Evolutionary conservation across 768 basidiomycete genomes (phyloP).

Genomic region (Hygrocybe punicea): DNA sequence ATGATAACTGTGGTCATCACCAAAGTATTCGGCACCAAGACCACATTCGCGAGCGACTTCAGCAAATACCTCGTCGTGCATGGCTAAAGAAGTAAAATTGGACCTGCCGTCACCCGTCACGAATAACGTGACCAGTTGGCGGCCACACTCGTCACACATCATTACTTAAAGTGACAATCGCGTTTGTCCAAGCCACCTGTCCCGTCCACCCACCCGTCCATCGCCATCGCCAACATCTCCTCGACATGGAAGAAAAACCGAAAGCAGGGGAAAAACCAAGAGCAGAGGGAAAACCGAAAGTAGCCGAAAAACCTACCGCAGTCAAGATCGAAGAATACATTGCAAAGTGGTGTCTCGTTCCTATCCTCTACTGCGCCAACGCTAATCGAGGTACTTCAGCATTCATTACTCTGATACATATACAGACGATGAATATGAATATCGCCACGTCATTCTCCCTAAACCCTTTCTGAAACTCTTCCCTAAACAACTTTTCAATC

Average conservation of each 20-base stretch:
- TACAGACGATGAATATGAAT: slow-evolving; percentile 89
- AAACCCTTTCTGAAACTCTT: slow-evolving; percentile 92
- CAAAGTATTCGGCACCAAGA: background rate
- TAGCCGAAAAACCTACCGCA: slow-evolving; percentile 34
- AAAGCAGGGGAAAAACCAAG: background rate
- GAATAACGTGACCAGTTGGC: background rate
- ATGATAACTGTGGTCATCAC: background rate
- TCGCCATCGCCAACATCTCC: background rate
- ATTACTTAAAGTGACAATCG: background rate
- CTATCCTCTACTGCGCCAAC: slow-evolving; percentile 5
- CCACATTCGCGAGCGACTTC: background rate
- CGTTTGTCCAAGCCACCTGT: background rate
- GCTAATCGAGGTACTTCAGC: slow-evolving; percentile 40
- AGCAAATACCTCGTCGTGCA: background rate
- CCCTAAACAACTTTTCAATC: slow-evolving; percentile 79
- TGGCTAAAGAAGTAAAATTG: background rate
- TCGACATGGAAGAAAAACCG: background rate
- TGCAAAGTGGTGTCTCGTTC: slow-evolving; percentile 52
- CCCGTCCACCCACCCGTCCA: background rate
- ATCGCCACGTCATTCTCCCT: slow-evolving; percentile 95
- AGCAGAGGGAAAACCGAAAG: slow-evolving; percentile 7
- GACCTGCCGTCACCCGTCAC: background rate
- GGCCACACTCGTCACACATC: background rate
- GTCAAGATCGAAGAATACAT: slow-evolving; percentile 67
- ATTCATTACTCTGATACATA: slow-evolving; percentile 92